Evolutionary conservation across 805 yeast species (phyloP).

Genomic region (Yamadazyma sp.): DNA sequence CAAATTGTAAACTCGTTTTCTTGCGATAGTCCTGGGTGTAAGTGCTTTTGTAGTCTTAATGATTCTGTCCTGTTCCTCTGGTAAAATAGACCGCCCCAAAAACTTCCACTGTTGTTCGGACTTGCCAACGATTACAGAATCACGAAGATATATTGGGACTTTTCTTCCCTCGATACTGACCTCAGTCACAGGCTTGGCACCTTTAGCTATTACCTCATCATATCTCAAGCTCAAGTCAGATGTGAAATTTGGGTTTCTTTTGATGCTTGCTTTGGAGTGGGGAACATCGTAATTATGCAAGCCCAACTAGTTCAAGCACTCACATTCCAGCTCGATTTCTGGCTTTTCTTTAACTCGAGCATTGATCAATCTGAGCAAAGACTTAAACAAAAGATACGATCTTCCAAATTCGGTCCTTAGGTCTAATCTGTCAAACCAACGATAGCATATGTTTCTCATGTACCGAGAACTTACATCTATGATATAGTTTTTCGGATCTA

Average conservation of each 20-base stretch:
- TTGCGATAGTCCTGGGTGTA: conserved; percentile 23
- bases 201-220: conserved; percentile 24
- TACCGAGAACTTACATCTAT: conserved; percentile 33
- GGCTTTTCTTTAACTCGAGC: conserved; percentile 5
- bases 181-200: conserved; percentile 16
- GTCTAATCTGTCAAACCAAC: conserved; percentile 30
- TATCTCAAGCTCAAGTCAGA: conserved; percentile 23
- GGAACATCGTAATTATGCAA: conserved; percentile 26
- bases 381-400: conserved; percentile 23
- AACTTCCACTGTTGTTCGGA: conserved; percentile 37
- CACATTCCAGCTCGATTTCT: conserved; percentile 20
- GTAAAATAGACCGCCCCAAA: conserved; percentile 30
- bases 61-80: conserved; percentile 17
- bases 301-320: conserved; percentile 22
- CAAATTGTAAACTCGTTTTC: conserved; percentile 19
- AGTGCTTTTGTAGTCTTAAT: conserved; percentile 20
- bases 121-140: conserved; percentile 25
- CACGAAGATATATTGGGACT: conserved; percentile 22
- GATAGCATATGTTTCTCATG: conserved; percentile 29
- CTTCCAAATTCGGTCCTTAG: conserved; percentile 28
- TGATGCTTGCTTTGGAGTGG: conserved; percentile 24
- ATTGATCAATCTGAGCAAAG: conserved; percentile 25
- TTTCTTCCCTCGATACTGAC: conserved; percentile 17
- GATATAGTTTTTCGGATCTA: conserved; percentile 18
- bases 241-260: conserved; percentile 27